Base-by-base conservation (phyloP, 192 early-diverging fungal genomes). In the Entomortierella chlamydospora region DNA sequence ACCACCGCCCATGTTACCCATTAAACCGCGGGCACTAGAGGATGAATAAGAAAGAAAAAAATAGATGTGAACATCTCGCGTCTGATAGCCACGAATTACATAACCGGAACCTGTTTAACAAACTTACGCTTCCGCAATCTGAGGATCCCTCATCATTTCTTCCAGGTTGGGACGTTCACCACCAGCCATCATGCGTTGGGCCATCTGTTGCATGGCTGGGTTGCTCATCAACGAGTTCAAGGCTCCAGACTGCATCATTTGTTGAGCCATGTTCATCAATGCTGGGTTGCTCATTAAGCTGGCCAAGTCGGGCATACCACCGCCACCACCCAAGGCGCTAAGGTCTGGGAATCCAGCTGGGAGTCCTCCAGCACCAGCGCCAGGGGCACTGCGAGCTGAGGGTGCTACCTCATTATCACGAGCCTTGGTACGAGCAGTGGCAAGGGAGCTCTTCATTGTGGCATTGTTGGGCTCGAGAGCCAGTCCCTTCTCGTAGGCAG, bases 231-330 rank as follows among this genome's bases (percentile, higher is more conserved):
- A 88, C 15, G 88, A 76, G 69, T 91, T 88, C 55, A 94, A 82
- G n/a, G 91, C 93, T 61, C 91, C 93, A 29, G 92, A 92, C 42
- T 90, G 87, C 93, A 95, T 93, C 90, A 99, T 94, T 80, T 91
- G 91, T 83, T 87, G 94, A 64, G 94, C 98, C 96, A 98, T 98
- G 74, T 84, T 87, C 96, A 98, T 98, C 64, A 99, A 85, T 28
- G 91, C 91, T 22, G 98, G 98, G 89, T 99, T 97, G 81, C 81
- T 95, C 91, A 97, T 85, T 85, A 98, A 86, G 53, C 92, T 85
- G 15, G 84, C 90, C 62, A 95, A 82, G 77, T 96, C 95, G 83
- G 94, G 85, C 47, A 92, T 92, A 31, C 92, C 90, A 17, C 90
- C 93, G 60, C 86, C 88, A 76, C 87, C 88, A 20, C 84, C 87